Conservation (phyloP, 345 rosid genomes). For the rapeseed (Brassica napus) region Da-Ae NC_063438.1:7446001-7446500, state of each 20-base stretch:
- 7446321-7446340: conserved; percentile 75
- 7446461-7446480: conserved; percentile 98
- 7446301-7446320: conserved; percentile 88
- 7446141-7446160: conserved; percentile 85
- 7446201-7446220: conserved; percentile 55
- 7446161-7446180: conserved; percentile 96
- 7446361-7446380: conserved; percentile 98
- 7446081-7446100: conserved; percentile 2
- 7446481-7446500: conserved; percentile 96
- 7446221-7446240: neutral
- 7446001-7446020: conserved; percentile 69
- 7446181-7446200: conserved; percentile 96
- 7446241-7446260: too few relatives aligned
- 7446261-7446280: too few relatives aligned
- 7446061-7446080: conserved; percentile 7
- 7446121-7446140: conserved; percentile 87
- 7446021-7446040: conserved; percentile 90
- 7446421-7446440: conserved; percentile 81
- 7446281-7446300: neutral
- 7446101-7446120: neutral
- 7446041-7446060: conserved; percentile 65
- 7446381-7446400: conserved; percentile 87
- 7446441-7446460: conserved; percentile 84
- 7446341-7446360: conserved; percentile 84
- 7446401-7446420: conserved; percentile 91